Base-by-base conservation (phyloP, 345 rosid species). In the Rhizophora mangle region DNA sequence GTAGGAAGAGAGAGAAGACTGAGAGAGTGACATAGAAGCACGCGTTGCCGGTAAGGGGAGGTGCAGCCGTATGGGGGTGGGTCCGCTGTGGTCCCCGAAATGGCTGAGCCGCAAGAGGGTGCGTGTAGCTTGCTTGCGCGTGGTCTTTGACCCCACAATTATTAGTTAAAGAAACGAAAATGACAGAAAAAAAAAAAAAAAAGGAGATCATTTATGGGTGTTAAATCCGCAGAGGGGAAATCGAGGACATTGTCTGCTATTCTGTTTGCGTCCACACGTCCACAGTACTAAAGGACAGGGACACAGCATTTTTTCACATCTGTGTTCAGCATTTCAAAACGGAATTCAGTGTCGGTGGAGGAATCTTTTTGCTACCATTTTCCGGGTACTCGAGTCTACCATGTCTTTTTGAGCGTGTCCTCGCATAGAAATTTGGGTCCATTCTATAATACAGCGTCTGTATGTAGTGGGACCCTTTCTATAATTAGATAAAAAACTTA, bases 61-160 rank as follows among this genome's bases (percentile, higher is more conserved):
- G 81, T 51, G 94, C 96, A 89, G 79, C 83, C 86, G 83, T 77
- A 82, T 85, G 81, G 90, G 80, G 83, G 85, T 87, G 95, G 93
- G 92, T 83, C 90, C 88, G 43, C 60, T 39, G 68, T 74, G 80
- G 55, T 52, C 67, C 76, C 74, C 3, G 16, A 83, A 77, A 77
- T 76, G 78, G 71, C 84, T 79, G 81, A 73, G 72, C 70, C 80
- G 47, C 57, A 59, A 62, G 60, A 1, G 57, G 56, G 64, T 55
- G 27, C 3, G 1, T 32, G 36, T 24, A 15, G 5, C 39, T 30
- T 21, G 54, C 34, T 29, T 21, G 52, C 52, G 57, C 64, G 64
- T 11, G 16, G 49, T 43, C 16, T 13, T 59, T 29, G 83, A 74
- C 79, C 81, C 83, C 81, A 78, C 78, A 58, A 2, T 39, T 63